Evolutionary conservation across 768 basidiomycete species (phyloP).

Genomic region (Cystobasidiopsis lactophilus): DNA sequence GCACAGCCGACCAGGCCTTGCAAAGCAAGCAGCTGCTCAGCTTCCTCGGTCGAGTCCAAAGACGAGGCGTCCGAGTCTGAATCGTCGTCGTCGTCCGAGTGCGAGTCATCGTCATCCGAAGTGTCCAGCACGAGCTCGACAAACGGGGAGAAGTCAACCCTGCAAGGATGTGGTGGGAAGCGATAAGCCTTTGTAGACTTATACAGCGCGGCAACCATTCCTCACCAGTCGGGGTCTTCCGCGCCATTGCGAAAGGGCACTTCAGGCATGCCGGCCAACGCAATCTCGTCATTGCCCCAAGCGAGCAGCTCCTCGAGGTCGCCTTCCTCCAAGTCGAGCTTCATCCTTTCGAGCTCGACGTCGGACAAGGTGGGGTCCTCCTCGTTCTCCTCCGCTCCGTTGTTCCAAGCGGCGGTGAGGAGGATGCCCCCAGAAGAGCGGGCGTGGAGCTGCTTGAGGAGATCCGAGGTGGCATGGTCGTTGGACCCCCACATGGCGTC

Average conservation of each 20-base stretch:
- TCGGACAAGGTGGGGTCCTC: background rate
- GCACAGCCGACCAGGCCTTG: background rate
- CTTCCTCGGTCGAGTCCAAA: background rate
- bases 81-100: conserved; percentile 3
- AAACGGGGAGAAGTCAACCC: background rate
- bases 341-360: too few relatives aligned
- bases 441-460: too few relatives aligned
- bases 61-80: background rate
- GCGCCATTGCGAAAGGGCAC: background rate
- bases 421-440: too few relatives aligned
- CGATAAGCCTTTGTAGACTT: too few relatives aligned
- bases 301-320: conserved; percentile 10
- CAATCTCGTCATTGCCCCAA: background rate
- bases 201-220: too few relatives aligned
- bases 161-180: background rate
- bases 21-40: conserved; percentile 2
- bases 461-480: too few relatives aligned
- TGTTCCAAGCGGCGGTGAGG: too few relatives aligned
- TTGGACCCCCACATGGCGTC: too few relatives aligned
- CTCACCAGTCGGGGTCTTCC: conserved; percentile 1
- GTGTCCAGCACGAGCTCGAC: background rate
- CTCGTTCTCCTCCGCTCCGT: background rate
- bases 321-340: background rate
- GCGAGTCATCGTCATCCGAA: too few relatives aligned
- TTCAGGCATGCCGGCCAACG: conserved; percentile 1